Percentiles rank a stretch among this genome's conserved stretches.
These are phyloP conservation scores for Pythium dissotocum DNA, from an alignment of 352 stramenopile genomes.

Conservation along the genomic window DNA sequence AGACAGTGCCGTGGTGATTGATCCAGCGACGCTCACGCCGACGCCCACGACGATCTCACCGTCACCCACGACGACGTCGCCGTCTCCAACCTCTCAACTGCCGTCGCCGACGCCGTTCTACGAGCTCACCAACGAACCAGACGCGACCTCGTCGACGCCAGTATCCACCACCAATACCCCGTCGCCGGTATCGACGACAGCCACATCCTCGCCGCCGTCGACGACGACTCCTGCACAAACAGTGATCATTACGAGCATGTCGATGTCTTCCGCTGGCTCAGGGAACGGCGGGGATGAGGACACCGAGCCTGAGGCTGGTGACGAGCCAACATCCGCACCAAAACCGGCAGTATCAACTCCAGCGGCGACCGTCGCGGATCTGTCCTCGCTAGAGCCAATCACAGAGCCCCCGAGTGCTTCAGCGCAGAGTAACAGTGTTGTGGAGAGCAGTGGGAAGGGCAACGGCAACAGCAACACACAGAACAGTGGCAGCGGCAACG, in stretches of 20 bases:
- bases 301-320: constrained; percentile 4
- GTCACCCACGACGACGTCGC: not conserved
- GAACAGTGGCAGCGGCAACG: not conserved
- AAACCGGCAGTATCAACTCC: not conserved
- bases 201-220: too few species aligned
- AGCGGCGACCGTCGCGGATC: not conserved
- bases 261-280: not conserved
- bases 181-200: not conserved
- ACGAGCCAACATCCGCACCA: constrained; percentile 6
- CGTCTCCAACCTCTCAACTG: not conserved
- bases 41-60: not conserved
- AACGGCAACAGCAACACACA: not conserved
- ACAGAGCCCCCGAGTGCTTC: not conserved
- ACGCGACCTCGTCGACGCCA: not conserved
- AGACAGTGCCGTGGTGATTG: constrained; percentile 1
- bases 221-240: not conserved
- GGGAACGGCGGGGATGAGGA: not conserved
- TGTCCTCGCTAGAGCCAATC: not conserved
- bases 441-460: not conserved
- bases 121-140: not conserved
- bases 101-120: not conserved
- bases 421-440: not conserved
- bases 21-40: constrained; percentile 12
- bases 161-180: not conserved
- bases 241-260: not conserved